These are phyloP conservation scores for Didymella sp. DNA, from an alignment of 2,329 filamentous ascomycete genomes.

Conservation along the genomic window DNA sequence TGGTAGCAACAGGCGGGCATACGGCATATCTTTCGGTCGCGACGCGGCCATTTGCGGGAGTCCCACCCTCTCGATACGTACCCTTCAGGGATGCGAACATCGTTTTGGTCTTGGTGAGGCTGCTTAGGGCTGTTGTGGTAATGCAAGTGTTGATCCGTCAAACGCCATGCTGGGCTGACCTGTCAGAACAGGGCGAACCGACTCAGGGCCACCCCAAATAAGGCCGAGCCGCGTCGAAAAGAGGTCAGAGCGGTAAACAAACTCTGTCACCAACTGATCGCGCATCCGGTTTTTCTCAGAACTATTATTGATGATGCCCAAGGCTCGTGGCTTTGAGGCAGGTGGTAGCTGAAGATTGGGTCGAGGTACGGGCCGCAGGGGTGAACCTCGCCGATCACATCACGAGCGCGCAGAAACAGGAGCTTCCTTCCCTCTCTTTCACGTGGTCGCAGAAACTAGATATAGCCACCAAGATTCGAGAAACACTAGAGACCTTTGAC, in stretches of 20 bases:
- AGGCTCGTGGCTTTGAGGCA: not conserved
- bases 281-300: slow-evolving; percentile 4
- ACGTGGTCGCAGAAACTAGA: no score
- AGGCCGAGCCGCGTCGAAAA: slow-evolving; percentile 6
- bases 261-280: slow-evolving; percentile 1
- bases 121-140: slow-evolving; percentile 7
- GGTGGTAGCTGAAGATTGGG: slow-evolving; percentile 1
- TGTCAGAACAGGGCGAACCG: slow-evolving; percentile 4
- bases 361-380: slow-evolving; percentile 16
- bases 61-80: slow-evolving; percentile 17
- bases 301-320: slow-evolving; percentile 11
- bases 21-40: slow-evolving; percentile 6
- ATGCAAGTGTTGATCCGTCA: slow-evolving; percentile 9
- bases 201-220: not conserved
- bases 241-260: slow-evolving; percentile 9
- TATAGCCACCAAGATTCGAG: no score
- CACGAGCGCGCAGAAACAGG: slow-evolving; percentile 9
- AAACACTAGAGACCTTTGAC: no score
- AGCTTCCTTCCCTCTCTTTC: slow-evolving; percentile 9
- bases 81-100: slow-evolving; percentile 4
- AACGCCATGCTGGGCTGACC: slow-evolving; percentile 7
- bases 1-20: slow-evolving; percentile 7
- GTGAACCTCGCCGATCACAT: slow-evolving; percentile 12
- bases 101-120: slow-evolving; percentile 8
- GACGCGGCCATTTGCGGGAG: slow-evolving; percentile 11